Conservation (phyloP, 176 grass and related monocot genomes). For the Musa itinerans region DNA sequence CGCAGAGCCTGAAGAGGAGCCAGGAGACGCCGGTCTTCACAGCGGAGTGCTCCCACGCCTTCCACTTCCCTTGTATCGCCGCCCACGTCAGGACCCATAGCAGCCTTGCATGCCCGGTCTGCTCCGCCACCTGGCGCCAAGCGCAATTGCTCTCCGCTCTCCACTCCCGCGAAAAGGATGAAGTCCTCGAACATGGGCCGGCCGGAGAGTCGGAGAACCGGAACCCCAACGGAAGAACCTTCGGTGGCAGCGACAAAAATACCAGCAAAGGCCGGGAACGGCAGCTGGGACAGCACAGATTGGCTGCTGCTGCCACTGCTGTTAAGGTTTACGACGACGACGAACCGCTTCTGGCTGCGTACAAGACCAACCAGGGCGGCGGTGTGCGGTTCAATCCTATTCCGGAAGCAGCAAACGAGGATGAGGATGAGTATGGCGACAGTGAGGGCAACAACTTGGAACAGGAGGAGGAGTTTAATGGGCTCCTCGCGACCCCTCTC, state of each 20-base stretch:
- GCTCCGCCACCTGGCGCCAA: slow-evolving; percentile 59
- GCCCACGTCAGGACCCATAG: slow-evolving; percentile 35
- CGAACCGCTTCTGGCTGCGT: slow-evolving; percentile 43
- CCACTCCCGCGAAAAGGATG: slow-evolving; percentile 6
- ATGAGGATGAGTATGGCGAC: slow-evolving; percentile 5
- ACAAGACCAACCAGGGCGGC: slow-evolving; percentile 23
- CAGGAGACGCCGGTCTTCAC: slow-evolving; percentile 80
- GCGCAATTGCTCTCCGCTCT: slow-evolving; percentile 51
- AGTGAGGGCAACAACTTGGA: slow-evolving; percentile 31
- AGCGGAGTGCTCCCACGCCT: slow-evolving; percentile 79
- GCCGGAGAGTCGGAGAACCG: slow-evolving; percentile 15
- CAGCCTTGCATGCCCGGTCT: slow-evolving; percentile 63
- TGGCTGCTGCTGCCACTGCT: not conserved
- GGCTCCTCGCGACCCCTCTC: no score
- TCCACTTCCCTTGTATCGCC: slow-evolving; percentile 91
- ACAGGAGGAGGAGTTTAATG: no score
- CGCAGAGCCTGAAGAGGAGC: slow-evolving; percentile 50
- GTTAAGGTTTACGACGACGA: slow-evolving; percentile 83
- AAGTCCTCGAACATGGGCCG: not conserved
- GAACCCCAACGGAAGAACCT: not conserved
- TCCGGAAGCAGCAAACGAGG: slow-evolving; percentile 64
- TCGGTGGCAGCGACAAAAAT: not conserved
- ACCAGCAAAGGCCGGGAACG: not conserved
- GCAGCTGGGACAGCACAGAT: not conserved
- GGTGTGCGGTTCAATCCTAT: slow-evolving; percentile 60